phyloP scores from a whole-genome alignment of 202 grass and related monocot genomes.

The Zizania palustris region DNA sequence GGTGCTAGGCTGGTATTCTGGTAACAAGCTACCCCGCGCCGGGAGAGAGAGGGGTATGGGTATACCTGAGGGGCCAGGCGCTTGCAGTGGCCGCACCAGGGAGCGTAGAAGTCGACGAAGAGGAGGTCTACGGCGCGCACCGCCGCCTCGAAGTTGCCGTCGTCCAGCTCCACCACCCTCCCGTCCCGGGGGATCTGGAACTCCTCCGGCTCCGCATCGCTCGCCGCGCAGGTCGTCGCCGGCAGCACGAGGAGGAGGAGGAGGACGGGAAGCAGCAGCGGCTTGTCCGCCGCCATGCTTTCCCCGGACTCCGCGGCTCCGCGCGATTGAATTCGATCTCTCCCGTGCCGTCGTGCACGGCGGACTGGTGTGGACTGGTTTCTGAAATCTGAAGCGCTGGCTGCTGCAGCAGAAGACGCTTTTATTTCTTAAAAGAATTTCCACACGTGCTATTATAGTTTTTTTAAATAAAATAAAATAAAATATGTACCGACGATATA shows the following conservation, averaged over 20 bases:
- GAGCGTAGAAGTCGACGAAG: slow-evolving; percentile 92
- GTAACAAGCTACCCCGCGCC: too few species aligned
- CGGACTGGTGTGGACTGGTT: too few species aligned
- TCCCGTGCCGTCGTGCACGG: neutral
- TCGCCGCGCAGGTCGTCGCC: slow-evolving; percentile 13
- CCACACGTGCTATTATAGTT: too few species aligned
- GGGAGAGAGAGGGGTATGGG: too few species aligned
- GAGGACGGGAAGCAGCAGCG: slow-evolving; percentile 11
- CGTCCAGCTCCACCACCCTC: slow-evolving; percentile 83
- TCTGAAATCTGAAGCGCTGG: neutral
- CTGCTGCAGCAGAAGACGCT: neutral
- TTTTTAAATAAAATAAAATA: too few species aligned
- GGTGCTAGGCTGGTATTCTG: too few species aligned
- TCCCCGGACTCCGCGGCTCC: neutral
- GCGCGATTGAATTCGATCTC: slow-evolving; percentile 58
- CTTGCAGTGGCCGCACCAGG: slow-evolving; percentile 99
- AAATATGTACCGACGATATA: too few species aligned
- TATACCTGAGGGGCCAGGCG: slow-evolving; percentile 89
- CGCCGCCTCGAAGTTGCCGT: slow-evolving; percentile 73
- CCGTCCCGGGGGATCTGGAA: slow-evolving; percentile 62
- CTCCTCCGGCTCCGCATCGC: slow-evolving; percentile 22
- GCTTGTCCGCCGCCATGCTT: neutral
- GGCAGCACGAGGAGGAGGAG: slow-evolving; percentile 21
- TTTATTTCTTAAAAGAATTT: neutral
- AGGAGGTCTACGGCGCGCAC: slow-evolving; percentile 58